Evolutionary conservation across 106 monocot species (phyloP).

Genomic region (Allium fistulosum): DNA sequence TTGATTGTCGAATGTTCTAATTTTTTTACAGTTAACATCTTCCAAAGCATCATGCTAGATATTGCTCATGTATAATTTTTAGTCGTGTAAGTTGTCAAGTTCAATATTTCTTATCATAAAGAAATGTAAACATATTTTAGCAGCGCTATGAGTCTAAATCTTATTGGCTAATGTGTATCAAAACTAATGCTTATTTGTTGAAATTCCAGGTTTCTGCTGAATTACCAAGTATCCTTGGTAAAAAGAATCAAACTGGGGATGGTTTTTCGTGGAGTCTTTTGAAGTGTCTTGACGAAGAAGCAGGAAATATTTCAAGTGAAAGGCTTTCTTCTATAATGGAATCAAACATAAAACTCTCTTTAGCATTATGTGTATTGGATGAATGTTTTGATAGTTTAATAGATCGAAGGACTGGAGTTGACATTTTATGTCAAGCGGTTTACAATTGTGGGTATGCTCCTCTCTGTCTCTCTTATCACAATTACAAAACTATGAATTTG

Average conservation of each 20-base stretch:
- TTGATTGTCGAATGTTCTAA: too few relatives aligned
- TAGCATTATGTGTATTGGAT: constrained; percentile 35
- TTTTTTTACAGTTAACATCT: too few relatives aligned
- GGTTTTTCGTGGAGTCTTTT: constrained; percentile 58
- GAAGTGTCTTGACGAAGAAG: constrained; percentile 39
- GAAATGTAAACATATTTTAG: too few relatives aligned
- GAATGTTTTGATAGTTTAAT: constrained; percentile 59
- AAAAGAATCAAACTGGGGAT: constrained; percentile 26
- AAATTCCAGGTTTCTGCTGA: constrained; percentile 29
- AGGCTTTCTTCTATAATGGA: constrained; percentile 22
- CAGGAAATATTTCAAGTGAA: constrained; percentile 8
- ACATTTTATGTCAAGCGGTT: constrained; percentile 61
- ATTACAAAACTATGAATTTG: background rate
- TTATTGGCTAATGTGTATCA: too few relatives aligned
- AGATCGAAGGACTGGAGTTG: constrained; percentile 45
- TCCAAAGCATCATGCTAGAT: too few relatives aligned
- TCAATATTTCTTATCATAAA: too few relatives aligned
- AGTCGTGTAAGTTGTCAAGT: too few relatives aligned
- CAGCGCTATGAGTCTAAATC: too few relatives aligned
- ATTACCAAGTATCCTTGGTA: constrained; percentile 37
- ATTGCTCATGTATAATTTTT: too few relatives aligned
- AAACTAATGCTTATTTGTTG: too few relatives aligned
- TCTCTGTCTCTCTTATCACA: background rate
- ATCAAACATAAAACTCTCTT: constrained; percentile 53
- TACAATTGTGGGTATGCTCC: constrained; percentile 51